phyloP scores from a whole-genome alignment of 192 early-diverging fungal genomes.

The Linnemannia hyalina region DNA sequence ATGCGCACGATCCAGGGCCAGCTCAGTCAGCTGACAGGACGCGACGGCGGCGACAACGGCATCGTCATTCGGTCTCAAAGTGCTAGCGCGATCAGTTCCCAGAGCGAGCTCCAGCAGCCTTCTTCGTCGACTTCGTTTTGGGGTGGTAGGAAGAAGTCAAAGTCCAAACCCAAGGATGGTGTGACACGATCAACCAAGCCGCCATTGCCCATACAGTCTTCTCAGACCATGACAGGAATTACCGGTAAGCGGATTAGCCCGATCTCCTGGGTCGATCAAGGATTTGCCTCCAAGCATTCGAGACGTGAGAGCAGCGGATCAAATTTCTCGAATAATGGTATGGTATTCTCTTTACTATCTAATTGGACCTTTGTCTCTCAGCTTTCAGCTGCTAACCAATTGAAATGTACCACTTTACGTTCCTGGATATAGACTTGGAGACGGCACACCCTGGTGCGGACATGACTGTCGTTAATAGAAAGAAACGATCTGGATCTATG shows the following conservation, averaged over 20 bases:
- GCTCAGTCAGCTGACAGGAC: constrained; percentile 19
- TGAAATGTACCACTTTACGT: neutral
- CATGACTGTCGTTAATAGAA: neutral
- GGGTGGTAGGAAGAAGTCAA: constrained; percentile 32
- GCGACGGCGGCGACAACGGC: constrained; percentile 11
- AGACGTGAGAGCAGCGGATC: constrained; percentile 62
- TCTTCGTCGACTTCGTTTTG: constrained; percentile 38
- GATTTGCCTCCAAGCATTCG: constrained; percentile 54
- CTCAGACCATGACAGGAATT: constrained; percentile 36
- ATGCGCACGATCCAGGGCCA: constrained; percentile 51
- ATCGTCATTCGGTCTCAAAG: constrained; percentile 36
- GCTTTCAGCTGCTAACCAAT: neutral
- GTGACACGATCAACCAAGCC: constrained; percentile 32
- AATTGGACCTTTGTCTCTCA: neutral
- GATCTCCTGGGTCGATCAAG: constrained; percentile 51
- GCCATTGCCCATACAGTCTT: constrained; percentile 38
- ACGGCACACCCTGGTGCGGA: neutral
- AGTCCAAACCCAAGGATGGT: constrained; percentile 38
- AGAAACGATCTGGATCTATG: neutral
- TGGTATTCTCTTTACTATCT: neutral
- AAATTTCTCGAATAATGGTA: constrained; percentile 57
- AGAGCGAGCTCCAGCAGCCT: constrained; percentile 24
- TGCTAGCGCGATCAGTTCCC: constrained; percentile 49
- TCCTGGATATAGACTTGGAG: constrained; percentile 6
- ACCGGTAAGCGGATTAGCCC: constrained; percentile 51